Base-by-base conservation (phyloP, 352 stramenopile species). In the Phytophthora capsici region DNA sequence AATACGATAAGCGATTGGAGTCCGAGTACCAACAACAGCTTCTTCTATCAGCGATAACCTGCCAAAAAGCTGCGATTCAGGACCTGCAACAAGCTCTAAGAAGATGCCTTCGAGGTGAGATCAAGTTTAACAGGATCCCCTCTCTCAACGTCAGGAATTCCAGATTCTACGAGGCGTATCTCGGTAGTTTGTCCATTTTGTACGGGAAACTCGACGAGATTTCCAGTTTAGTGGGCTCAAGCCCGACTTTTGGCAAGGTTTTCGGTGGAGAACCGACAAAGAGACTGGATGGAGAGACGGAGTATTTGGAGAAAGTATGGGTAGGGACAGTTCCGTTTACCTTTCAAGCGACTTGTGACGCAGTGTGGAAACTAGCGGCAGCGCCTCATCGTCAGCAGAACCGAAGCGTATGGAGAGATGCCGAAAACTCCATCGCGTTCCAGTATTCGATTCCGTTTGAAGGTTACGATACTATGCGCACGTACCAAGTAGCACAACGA, bases 251-350 rank as follows among this genome's bases (percentile, higher is more conserved):
- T 23, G 41, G 41, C 12, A 30, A 30, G 8, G 41, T 48, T 17
- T 48, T 48, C 12, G 41, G 3, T 8, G 41, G 41, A 28, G 19
- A 48, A 19, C 20, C 41, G 12, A n/a, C 19, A 17, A 28, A 14
- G 14, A 48, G n/a, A 48, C 2, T 48, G 41, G 41, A 32, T 48
- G 41, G 41, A 32, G 41, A 48, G 22, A 30, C 19, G 4, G 41
- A 48, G 20, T 48, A 48, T 9, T 48, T 48, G 1, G 19, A 48
- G 22, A 48, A 48, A 48, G 19, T 9, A 9, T 48, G 41, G 41
- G 19, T 30, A 8, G 41, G 41, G 7, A 28, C 6, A 48, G 41
- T 48, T 48, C 41, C 41, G 10, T 48, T 48, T 19, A 48, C 19
- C 6, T 48, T 30, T 30, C 19, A 48, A n/a, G 13, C 3, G 41